Base-by-base conservation (phyloP, 2,329 filamentous ascomycete species). In the Chaetomium globosum region DNA sequence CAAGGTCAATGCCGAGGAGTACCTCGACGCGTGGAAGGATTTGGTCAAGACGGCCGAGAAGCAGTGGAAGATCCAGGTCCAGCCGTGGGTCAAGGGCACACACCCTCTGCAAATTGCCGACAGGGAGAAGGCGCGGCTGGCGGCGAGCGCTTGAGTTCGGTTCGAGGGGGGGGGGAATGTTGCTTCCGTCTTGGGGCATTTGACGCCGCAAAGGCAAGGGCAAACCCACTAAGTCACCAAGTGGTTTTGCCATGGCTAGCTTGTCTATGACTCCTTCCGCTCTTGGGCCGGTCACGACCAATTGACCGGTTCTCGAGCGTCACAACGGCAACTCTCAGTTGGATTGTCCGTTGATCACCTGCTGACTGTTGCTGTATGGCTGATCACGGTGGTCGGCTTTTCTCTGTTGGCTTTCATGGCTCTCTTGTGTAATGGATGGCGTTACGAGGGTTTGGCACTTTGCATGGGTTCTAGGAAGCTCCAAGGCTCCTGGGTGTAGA, bases 21-120 rank as follows among this genome's bases (percentile, higher is more conserved):
- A 88, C 72, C 80, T 79, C 69, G 86, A 89, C 73, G 81, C 82
- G 54, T 90, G 89, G 77, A 83, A 85, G 75, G 84, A 88, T 64
- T 79, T 89, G 65, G 82, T 87, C 70, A 89, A 89, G 82, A 79
- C 87, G 58, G 82, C 86, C 63, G 83, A 88, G 80, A 89, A 89
- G 81, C 85, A 89, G 81, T 81, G 81, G 72, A 77, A 79, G 70
- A 86, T 83, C 79, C 83, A 87, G 78, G 79, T 78, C 61, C 75
- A 76, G 71, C 71, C 71, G 39, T 74, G 70, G 70, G 70, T 72
- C 23, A 71, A 73, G 68, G 72, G 71, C 36, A 66, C 69, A 52
- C 64, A 73, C 71, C 66, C 73, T 61, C 63, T 73, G 55, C 68
- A 69, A 67, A 56, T 71, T 23, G 67, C 65, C 21, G 60, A 55